Conservation (phyloP, 2,329 filamentous ascomycete genomes). For the Colletotrichum simmondsii region DNA sequence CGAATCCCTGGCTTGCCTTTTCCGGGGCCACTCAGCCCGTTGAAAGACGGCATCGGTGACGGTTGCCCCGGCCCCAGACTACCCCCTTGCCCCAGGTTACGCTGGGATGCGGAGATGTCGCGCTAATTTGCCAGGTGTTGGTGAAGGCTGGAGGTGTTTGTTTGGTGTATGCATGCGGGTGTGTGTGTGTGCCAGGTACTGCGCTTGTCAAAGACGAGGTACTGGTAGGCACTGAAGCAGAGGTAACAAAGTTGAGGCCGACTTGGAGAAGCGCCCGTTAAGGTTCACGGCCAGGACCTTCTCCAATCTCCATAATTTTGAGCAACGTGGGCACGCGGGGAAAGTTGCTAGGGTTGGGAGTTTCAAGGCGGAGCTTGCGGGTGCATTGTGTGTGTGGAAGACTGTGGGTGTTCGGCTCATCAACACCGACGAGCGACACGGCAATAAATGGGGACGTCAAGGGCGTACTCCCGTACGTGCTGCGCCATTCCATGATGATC, state of each 20-base stretch:
- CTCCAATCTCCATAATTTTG: slow-evolving; percentile 30
- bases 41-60: slow-evolving; percentile 24
- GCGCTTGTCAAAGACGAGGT: neutral
- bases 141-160: neutral
- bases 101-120: slow-evolving; percentile 14
- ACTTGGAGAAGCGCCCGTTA: neutral
- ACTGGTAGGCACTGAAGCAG: neutral
- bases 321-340: slow-evolving; percentile 28
- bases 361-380: neutral
- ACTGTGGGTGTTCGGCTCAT: slow-evolving; percentile 20
- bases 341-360: slow-evolving; percentile 11
- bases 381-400: neutral
- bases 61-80: slow-evolving; percentile 26
- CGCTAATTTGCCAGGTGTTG: slow-evolving; percentile 6
- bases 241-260: neutral
- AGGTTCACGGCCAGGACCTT: slow-evolving; percentile 1
- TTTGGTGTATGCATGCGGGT: neutral
- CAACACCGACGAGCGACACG: slow-evolving; percentile 4
- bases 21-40: neutral
- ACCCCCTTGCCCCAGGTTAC: slow-evolving; percentile 24
- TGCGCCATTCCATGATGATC: neutral
- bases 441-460: neutral
- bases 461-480: neutral
- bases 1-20: slow-evolving; percentile 14
- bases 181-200: neutral